Percentiles rank a stretch among this genome's conserved stretches.
Conservation (phyloP, 116 monocot genomes). For the Zostera marina region DNA sequence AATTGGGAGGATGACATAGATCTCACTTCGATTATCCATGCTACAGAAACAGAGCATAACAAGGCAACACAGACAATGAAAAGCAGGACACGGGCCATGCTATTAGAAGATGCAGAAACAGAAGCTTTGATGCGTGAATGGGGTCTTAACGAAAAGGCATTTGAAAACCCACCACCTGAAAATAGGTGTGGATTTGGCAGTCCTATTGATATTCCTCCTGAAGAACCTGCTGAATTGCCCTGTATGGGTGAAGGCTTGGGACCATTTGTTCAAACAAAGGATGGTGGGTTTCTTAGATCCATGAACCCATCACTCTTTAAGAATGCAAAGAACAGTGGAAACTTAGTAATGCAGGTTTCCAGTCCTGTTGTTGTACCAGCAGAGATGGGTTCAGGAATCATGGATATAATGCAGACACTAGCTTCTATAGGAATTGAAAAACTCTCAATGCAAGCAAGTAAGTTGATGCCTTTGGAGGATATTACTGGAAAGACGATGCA, state of each 20-base stretch:
- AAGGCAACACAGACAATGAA: slow-evolving; percentile 20
- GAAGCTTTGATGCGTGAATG: slow-evolving; percentile 70
- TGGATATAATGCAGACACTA: slow-evolving; percentile 43
- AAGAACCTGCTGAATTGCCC: slow-evolving; percentile 40
- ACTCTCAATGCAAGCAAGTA: slow-evolving; percentile 41
- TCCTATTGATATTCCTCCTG: slow-evolving; percentile 44
- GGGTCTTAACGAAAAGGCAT: slow-evolving; percentile 64
- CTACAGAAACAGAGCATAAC: slow-evolving; percentile 48
- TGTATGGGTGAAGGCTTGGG: slow-evolving; percentile 59
- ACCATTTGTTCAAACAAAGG: slow-evolving; percentile 67
- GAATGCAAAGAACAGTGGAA: slow-evolving; percentile 58
- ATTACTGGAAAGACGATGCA: slow-evolving; percentile 60
- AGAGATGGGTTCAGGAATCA: slow-evolving; percentile 64
- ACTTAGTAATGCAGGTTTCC: slow-evolving; percentile 81
- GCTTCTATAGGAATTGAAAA: slow-evolving; percentile 62
- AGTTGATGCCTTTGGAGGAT: slow-evolving; percentile 73
- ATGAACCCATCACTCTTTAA: slow-evolving; percentile 72
- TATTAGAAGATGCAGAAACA: slow-evolving; percentile 71
- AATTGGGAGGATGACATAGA: slow-evolving; percentile 32
- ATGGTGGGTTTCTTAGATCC: slow-evolving; percentile 73
- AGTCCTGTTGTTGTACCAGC: slow-evolving; percentile 89
- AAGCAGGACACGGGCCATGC: slow-evolving; percentile 37
- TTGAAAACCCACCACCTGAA: slow-evolving; percentile 37
- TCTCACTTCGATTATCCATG: slow-evolving; percentile 29
- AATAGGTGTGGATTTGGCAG: slow-evolving; percentile 51